Base-by-base conservation (phyloP, 441 rosid genomes). In the Daphne laureola region DNA sequence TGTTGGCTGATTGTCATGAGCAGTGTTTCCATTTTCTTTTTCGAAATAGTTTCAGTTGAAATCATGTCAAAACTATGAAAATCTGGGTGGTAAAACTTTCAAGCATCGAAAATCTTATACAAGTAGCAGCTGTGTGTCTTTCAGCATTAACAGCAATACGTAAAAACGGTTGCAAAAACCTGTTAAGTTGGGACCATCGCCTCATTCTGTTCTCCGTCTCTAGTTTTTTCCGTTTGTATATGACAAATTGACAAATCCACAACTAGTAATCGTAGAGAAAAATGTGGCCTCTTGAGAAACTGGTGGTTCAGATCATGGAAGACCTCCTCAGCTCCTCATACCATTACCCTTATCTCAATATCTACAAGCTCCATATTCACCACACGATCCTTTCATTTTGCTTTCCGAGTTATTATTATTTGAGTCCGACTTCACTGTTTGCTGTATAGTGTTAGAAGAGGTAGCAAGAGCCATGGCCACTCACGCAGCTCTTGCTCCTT, bases 401-500 rank as follows among this genome's bases (percentile, higher is more conserved):
- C 62, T 80, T 46, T 17, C 59, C 65, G 35, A 4, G 35, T 27
- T 27, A 27, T 31, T 31, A 31, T 4, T 31, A 18, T 31, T 31
- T 0, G 36, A 31, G 36, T 31, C 36, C 36, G 36, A 31, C 36
- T 5, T 8, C 5, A 4, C 36, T 5, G 9, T 31, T 31, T 31
- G 36, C 36, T 5, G 36, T 8, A 31, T 31, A 31, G 36, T 31
- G 9, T 31, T 8, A 31, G 36, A 5, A 8, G 36, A 31, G 36
- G 8, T 31, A 31, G 36, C 69, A 41, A 21, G 14, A 45, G 48
- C 42, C 63, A 92, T 92, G 98, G 94, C 98, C 57, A 73, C 87
- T 54, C 90, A 83, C 64, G 84, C 96, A 71, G 90, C 92, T 77
- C 82, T 92, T 23, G 96, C 94, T 68, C 76, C 94, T 57, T 81